Evolutionary conservation across 352 stramenopile genomes (phyloP), one percentile per base, ranked within the genome.

Genomic region (Peronosclerospora sorghi): DNA sequence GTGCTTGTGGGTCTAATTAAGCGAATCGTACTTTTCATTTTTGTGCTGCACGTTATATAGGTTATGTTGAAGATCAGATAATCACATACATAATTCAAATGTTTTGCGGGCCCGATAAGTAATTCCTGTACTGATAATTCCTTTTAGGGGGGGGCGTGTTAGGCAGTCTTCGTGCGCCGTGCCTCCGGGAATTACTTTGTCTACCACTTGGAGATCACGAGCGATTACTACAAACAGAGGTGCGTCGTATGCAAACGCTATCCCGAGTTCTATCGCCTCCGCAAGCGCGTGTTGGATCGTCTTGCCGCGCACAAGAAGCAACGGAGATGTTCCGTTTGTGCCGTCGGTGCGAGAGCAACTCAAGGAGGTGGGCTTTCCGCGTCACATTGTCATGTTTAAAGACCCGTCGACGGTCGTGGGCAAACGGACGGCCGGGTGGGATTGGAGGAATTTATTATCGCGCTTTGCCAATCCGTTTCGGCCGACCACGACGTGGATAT

Each of bases 171-270:
- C 21, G 79, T 91, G 41, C 74, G 79, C 41, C 73, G 73, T 12
- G 68, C 73, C 4, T 85, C 79, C 5, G 74, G 73, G 27, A 83
- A 59, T 48, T 91, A 91, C 62, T 85, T 83, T 48, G 76, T 84
- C 4, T 91, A 91, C 52, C 79, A 91, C 51, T 24, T 91, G 23
- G 78, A 87, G 51, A 86, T 91, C 62, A 86, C 79, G 14, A 87
- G 76, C 56, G 79, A 91, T 43, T 91, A 71, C 52, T 91, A 91
- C 73, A 86, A 88, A 50, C 79, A 91, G 48, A 85, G 86, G 50
- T 91, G 79, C 75, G 70, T 91, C 48, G 79, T 86, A 9, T 91
- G 79, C 68, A 87, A 91, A 54, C 76, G 79, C 34, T 91, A 86
- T 57, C 88, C 79, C 15, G 79, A 91, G 53, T 83, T 91, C 50